phyloP scores from a whole-genome alignment of 2,329 filamentous ascomycete species.

The Venturiaceae sp. region DNA sequence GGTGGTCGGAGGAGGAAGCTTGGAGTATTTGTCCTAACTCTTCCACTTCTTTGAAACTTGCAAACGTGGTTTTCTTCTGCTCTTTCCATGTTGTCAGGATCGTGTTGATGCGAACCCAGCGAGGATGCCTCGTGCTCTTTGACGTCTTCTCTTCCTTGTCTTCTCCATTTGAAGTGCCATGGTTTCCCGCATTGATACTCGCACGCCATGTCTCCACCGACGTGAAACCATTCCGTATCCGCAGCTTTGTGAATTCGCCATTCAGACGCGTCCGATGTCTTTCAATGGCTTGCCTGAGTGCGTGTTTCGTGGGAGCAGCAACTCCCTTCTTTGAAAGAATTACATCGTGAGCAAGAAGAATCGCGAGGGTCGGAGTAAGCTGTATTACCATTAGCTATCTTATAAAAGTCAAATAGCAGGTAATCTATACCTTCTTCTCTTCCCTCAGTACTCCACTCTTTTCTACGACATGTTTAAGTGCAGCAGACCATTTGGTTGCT shows the following conservation, averaged over 20 bases:
- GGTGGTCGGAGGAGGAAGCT: slow-evolving; percentile 30
- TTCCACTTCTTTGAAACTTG: slow-evolving; percentile 46
- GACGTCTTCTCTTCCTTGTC: slow-evolving; percentile 23
- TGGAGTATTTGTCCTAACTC: slow-evolving; percentile 48
- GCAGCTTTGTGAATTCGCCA: slow-evolving; percentile 73
- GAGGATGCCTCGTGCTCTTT: slow-evolving; percentile 54
- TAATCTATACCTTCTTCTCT: slow-evolving; percentile 67
- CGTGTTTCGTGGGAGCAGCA: slow-evolving; percentile 69
- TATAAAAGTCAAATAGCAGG: neutral
- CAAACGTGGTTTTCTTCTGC: slow-evolving; percentile 68
- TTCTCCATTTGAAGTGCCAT: slow-evolving; percentile 15
- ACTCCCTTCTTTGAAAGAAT: slow-evolving; percentile 75
- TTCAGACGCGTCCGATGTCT: slow-evolving; percentile 71
- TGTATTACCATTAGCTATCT: slow-evolving; percentile 25
- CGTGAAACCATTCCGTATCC: slow-evolving; percentile 60
- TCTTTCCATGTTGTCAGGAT: slow-evolving; percentile 60
- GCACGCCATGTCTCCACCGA: slow-evolving; percentile 57
- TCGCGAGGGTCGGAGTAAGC: slow-evolving; percentile 69
- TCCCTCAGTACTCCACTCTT: slow-evolving; percentile 62
- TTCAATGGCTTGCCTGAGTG: slow-evolving; percentile 64
- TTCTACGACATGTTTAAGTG: slow-evolving; percentile 87
- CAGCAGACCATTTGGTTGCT: slow-evolving; percentile 78
- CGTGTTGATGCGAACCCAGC: slow-evolving; percentile 85
- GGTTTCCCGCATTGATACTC: slow-evolving; percentile 38
- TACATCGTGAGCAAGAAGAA: slow-evolving; percentile 80